A percentile compares a stretch with the other conserved stretches of the same genome.
These are phyloP conservation scores for Fraxinus ornus DNA, from an alignment of 305 asterid species.

Conservation along the genomic window DNA sequence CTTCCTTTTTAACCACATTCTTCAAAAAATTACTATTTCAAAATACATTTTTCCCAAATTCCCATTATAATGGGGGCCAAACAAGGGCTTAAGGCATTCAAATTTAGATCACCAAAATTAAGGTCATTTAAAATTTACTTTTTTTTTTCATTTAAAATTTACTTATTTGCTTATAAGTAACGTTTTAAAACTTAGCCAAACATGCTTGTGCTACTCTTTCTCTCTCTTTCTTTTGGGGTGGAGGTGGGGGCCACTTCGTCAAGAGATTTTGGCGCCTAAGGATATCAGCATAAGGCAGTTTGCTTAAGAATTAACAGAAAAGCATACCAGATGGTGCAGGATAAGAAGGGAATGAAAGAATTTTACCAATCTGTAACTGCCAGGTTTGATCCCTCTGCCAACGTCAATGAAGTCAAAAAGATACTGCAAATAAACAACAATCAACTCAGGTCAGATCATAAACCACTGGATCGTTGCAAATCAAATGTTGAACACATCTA, in stretches of 20 bases:
- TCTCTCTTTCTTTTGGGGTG: not conserved
- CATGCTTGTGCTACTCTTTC: not conserved
- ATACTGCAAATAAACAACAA: constrained; percentile 43
- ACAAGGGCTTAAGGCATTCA: not conserved
- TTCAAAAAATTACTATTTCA: too few relatives aligned
- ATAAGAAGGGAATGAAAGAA: not conserved
- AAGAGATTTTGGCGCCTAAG: not conserved
- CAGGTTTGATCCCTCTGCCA: constrained; percentile 75
- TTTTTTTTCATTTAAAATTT: too few relatives aligned
- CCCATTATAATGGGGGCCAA: too few relatives aligned
- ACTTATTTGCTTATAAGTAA: not conserved
- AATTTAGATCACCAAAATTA: not conserved
- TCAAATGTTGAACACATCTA: not conserved
- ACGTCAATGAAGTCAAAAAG: constrained; percentile 87
- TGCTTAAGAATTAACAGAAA: not conserved
- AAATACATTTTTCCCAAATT: too few relatives aligned
- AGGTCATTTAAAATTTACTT: not conserved
- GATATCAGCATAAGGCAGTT: not conserved
- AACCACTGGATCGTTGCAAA: not conserved
- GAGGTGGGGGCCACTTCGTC: not conserved
- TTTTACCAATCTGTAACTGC: constrained; percentile 89
- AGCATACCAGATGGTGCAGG: not conserved
- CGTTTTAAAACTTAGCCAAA: not conserved
- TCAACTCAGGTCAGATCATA: constrained; percentile 21
- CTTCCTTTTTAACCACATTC: too few relatives aligned